Conservation (phyloP, 1,284 basidiomycete genomes). For the Sporisorium graminicola region DNA sequence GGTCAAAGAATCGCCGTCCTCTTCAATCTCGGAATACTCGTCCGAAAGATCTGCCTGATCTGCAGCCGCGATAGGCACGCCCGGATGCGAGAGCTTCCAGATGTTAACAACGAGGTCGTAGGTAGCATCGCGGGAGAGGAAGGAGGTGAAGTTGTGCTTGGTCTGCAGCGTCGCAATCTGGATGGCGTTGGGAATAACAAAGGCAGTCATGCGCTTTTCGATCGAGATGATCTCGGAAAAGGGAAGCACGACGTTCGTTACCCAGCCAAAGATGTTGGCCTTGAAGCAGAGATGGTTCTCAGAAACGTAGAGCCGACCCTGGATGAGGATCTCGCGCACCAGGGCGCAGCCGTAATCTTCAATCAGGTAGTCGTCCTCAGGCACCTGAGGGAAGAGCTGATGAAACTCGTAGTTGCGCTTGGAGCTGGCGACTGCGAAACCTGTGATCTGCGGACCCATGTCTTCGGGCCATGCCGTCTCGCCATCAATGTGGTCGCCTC, state of each 20-base stretch:
- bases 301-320: slow-evolving; percentile 95
- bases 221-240: slow-evolving; percentile 90
- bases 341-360: slow-evolving; percentile 99
- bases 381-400: slow-evolving; percentile 84
- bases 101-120: slow-evolving; percentile 97
- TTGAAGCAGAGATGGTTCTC: slow-evolving; percentile 99
- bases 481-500: slow-evolving; percentile 49
- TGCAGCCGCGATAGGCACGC: slow-evolving; percentile 73
- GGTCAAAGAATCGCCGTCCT: slow-evolving; percentile 33
- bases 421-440: slow-evolving; percentile 95
- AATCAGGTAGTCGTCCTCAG: slow-evolving; percentile 97
- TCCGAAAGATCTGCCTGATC: slow-evolving; percentile 62
- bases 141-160: slow-evolving; percentile 91
- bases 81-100: slow-evolving; percentile 90
- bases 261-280: slow-evolving; percentile 99
- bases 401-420: slow-evolving; percentile 97
- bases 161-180: slow-evolving; percentile 83
- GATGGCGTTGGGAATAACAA: slow-evolving; percentile 98
- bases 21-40: slow-evolving; percentile 52
- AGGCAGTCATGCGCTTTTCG: slow-evolving; percentile 98
- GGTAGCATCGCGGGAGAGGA: slow-evolving; percentile 94
- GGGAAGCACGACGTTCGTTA: slow-evolving; percentile 90
- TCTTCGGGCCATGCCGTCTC: slow-evolving; percentile 50
- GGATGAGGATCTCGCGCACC: slow-evolving; percentile 94
- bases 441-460: slow-evolving; percentile 70